A percentile compares a stretch with the other conserved stretches of the same genome.
phyloP scores from a whole-genome alignment of 768 basidiomycete genomes.

The Dictyophora rubrovolvata region DNA sequence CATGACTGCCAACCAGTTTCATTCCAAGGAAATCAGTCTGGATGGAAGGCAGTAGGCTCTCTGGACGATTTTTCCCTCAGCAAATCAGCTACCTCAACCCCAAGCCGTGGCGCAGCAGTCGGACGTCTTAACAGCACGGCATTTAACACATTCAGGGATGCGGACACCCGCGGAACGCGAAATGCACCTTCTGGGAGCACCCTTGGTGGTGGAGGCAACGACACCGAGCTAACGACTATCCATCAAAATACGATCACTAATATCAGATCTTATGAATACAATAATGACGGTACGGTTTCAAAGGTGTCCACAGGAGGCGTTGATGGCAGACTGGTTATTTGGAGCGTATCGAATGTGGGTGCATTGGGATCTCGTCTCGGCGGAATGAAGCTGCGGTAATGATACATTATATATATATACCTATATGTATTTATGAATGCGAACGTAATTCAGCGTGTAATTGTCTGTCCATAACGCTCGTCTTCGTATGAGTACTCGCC shows the following conservation, averaged over 20 bases:
- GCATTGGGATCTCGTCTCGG: conserved; percentile 40
- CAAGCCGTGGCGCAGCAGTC: conserved; percentile 23
- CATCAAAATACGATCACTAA: conserved; percentile 99
- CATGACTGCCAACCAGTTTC: conserved; percentile 96
- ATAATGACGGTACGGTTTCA: conserved; percentile 43
- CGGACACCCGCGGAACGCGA: conserved; percentile 64
- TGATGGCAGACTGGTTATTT: conserved; percentile 87
- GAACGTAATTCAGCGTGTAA: not conserved
- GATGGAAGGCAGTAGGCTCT: conserved; percentile 74
- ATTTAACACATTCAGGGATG: conserved; percentile 88
- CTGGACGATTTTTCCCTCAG: conserved; percentile 68
- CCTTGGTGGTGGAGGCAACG: conserved; percentile 25
- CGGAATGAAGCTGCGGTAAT: conserved; percentile 27
- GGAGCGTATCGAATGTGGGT: conserved; percentile 62
- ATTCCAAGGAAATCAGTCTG: conserved; percentile 61
- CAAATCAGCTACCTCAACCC: conserved; percentile 30
- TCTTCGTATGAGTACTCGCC: not conserved
- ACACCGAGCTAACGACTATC: conserved; percentile 77
- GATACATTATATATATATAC: not conserved
- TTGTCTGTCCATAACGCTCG: conserved; percentile 1
- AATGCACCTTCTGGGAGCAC: conserved; percentile 24
- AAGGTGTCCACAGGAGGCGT: conserved; percentile 88
- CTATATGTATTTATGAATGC: not conserved
- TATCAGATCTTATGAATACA: conserved; percentile 63
- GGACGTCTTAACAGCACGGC: conserved; percentile 88